These are phyloP conservation scores for Globisporangium emineosum DNA, from an alignment of 352 stramenopile species.

Conservation along the genomic window DNA sequence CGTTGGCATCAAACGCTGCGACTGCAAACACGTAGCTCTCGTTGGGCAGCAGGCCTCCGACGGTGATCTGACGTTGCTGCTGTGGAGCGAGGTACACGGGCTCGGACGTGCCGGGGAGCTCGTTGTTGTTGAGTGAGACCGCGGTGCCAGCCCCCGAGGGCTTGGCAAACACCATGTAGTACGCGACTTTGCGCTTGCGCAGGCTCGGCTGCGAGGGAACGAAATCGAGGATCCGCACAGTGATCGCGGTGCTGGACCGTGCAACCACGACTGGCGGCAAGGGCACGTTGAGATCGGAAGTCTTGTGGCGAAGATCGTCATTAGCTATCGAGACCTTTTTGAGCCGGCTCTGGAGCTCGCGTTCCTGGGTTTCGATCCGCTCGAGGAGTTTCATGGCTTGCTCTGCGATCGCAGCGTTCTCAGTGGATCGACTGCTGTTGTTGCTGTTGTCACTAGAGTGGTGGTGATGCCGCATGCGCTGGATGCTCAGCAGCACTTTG, in stretches of 20 bases:
- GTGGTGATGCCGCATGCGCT: constrained; percentile 27
- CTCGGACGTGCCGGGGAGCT: constrained; percentile 54
- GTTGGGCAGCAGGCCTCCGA: constrained; percentile 58
- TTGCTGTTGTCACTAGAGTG: constrained; percentile 4
- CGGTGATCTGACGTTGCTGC: constrained; percentile 23
- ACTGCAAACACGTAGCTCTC: constrained; percentile 85
- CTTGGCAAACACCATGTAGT: constrained; percentile 84
- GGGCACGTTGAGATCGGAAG: constrained; percentile 18
- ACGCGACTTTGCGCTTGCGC: constrained; percentile 35
- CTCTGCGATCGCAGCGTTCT: constrained; percentile 24
- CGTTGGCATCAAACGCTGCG: constrained; percentile 63
- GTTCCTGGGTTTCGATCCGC: constrained; percentile 39
- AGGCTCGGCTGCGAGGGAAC: constrained; percentile 23
- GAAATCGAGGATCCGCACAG: constrained; percentile 42
- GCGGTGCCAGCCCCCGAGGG: constrained; percentile 59
- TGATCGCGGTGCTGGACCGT: constrained; percentile 52
- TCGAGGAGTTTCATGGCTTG: constrained; percentile 45
- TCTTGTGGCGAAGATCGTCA: not conserved
- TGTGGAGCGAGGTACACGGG: constrained; percentile 30
- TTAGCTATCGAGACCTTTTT: not conserved
- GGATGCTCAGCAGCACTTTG: constrained; percentile 40
- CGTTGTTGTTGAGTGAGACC: constrained; percentile 74
- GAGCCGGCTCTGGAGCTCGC: constrained; percentile 26
- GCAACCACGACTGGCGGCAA: constrained; percentile 45
- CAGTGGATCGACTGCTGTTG: not conserved